A percentile compares a stretch with the other conserved stretches of the same genome.
These are phyloP conservation scores for Diaporthe amygdali DNA, from an alignment of 2,329 filamentous ascomycete species.

Conservation along the genomic window DNA sequence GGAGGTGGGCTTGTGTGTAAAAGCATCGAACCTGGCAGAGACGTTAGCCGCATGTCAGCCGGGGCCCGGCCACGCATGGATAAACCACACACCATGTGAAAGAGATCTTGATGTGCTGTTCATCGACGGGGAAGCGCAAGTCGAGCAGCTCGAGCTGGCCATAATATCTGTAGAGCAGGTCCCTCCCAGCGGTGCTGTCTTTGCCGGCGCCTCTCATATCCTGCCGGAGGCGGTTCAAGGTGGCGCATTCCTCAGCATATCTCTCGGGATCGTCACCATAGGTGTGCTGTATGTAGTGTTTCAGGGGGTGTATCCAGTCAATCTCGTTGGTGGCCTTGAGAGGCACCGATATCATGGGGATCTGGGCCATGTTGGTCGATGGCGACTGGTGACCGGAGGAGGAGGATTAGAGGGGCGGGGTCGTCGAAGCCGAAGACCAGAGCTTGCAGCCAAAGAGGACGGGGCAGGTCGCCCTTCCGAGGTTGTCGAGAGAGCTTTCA, in stretches of 20 bases:
- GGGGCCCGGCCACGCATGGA: too few species aligned
- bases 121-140: constrained; percentile 93
- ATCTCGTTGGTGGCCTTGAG: constrained; percentile 96
- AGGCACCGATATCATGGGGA: constrained; percentile 94
- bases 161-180: constrained; percentile 96
- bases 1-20: constrained; percentile 95
- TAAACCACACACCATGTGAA: constrained; percentile 81
- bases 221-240: constrained; percentile 92
- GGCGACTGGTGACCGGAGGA: background rate
- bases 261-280: constrained; percentile 97
- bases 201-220: constrained; percentile 98
- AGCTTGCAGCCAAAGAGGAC: constrained; percentile 20
- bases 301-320: constrained; percentile 93
- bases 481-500: constrained; percentile 16
- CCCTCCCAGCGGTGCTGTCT: constrained; percentile 91
- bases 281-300: constrained; percentile 88
- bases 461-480: constrained; percentile 1
- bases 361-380: constrained; percentile 69
- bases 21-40: constrained; percentile 92
- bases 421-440: constrained; percentile 19
- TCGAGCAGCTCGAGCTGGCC: constrained; percentile 95
- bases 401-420: constrained; percentile 12
- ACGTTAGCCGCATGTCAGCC: constrained; percentile 2
- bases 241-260: constrained; percentile 93
- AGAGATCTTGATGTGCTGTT: constrained; percentile 98